Evolutionary conservation across 768 basidiomycete species (phyloP), one percentile per base, ranked within the genome.

Genomic region (Leccinellum albellum): DNA sequence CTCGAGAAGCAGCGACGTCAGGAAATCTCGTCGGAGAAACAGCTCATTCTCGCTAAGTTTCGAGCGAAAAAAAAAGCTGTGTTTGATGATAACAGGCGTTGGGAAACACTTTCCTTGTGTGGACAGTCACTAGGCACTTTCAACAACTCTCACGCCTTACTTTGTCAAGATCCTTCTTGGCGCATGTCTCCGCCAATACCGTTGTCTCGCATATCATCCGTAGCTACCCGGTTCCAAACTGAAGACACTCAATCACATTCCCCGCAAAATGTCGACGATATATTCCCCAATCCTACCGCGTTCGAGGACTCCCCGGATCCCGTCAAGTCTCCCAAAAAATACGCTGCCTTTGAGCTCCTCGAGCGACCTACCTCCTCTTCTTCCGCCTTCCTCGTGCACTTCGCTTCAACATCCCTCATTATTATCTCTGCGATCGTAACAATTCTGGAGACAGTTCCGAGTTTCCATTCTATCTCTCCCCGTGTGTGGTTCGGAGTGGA

Each of bases 401-500:
- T 89, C 61, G 68, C 84, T 50, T 83, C 82, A 28, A 92, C 89
- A 0, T 79, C 78, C 13, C 77, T 90, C 42, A 94, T 95, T 59
- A 67, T 91, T 3, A 70, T 87, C 59, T 89, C 87, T 1, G 90
- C 90, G 1, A 60, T 89, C 37, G 82, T 92, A 26, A 92, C 90
- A 0, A 78, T 91, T 4, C 74, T 92, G 24, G 90, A 92, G 70
- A 92, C 91, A 0, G 85, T 92, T 1, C 90, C 88, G 0, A 79
- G 82, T 1, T 85, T 91, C 61, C 89, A 89, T 66, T 79, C 81
- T 10, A 83, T 86, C 3, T 81, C 85, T 3, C 83, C 81, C 14
- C 76, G 84, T 35, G 76, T 88, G 7, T 92, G 94, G 84, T 96
- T 96, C 59, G 94, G 94, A 1, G 68, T 93, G 21, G 94, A 95